Evolutionary conservation across 208 protist genomes (phyloP).

Genomic region (Trichomonas gallinae): DNA sequence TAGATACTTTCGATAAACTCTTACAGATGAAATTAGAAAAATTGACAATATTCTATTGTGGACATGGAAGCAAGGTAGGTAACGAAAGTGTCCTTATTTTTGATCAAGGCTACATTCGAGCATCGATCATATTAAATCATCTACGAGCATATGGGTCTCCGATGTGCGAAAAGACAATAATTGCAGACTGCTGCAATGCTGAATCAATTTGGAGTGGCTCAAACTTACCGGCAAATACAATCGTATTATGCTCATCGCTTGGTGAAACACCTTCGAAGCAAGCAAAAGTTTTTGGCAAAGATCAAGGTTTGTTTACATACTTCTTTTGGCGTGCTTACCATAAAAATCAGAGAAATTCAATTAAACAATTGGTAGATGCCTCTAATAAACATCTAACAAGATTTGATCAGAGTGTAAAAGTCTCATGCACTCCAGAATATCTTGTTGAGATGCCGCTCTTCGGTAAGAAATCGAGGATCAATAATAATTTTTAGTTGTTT

Average conservation of each 20-base stretch:
- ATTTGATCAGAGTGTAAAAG: neutral
- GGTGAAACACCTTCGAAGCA: neutral
- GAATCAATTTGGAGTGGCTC: neutral
- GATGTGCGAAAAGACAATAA: neutral
- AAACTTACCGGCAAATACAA: neutral
- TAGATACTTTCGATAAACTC: neutral
- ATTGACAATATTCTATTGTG: neutral
- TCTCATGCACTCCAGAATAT: no score
- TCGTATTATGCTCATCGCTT: neutral
- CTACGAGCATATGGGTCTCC: neutral
- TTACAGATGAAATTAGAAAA: neutral
- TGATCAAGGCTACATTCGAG: neutral
- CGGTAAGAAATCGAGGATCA: no score
- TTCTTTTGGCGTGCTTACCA: neutral
- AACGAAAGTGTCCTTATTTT: neutral
- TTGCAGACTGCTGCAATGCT: neutral
- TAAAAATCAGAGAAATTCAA: neutral
- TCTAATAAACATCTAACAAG: neutral
- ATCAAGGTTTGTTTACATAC: neutral
- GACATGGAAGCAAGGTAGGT: neutral
- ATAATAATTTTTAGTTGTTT: no score
- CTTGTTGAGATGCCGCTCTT: no score
- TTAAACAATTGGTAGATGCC: neutral
- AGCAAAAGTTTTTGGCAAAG: neutral
- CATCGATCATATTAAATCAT: neutral